Percentiles rank a stretch among this genome's conserved stretches.
These are phyloP conservation scores for Paramecium caudatum DNA, from an alignment of 73 alveolate genomes.

Conservation along the genomic window DNA sequence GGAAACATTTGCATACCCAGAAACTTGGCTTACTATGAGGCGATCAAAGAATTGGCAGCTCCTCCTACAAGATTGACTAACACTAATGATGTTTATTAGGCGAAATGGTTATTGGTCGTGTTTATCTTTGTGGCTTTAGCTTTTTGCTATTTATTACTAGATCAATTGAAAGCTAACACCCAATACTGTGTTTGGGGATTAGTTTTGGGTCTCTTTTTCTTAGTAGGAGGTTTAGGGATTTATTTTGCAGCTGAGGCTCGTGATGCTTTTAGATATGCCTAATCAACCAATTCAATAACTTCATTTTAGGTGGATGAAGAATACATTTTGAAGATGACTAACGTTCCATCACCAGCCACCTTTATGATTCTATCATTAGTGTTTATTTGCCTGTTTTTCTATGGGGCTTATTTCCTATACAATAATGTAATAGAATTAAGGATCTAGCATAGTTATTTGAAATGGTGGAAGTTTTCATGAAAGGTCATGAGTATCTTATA, in stretches of 20 bases:
- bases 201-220: not conserved
- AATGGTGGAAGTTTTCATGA: not conserved
- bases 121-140: not conserved
- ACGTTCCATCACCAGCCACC: not conserved
- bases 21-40: conserved; percentile 35
- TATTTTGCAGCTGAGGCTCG: not conserved
- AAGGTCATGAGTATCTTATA: not conserved
- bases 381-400: not conserved
- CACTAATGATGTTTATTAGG: not conserved
- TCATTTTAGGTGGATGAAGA: conserved; percentile 41
- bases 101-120: not conserved
- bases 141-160: not conserved
- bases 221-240: conserved; percentile 25
- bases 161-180: not conserved
- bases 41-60: not conserved
- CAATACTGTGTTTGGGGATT: conserved; percentile 35
- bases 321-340: not conserved
- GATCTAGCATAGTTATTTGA: conserved; percentile 25
- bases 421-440: conserved; percentile 9
- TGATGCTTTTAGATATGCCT: not conserved
- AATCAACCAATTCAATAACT: not conserved
- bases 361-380: not conserved
- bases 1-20: conserved; percentile 55
- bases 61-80: not conserved
- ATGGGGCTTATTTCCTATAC: conserved; percentile 57